Evolutionary conservation across 495 filamentous ascomycete genomes (phyloP).

Genomic region (Lepidopterella palustris): DNA sequence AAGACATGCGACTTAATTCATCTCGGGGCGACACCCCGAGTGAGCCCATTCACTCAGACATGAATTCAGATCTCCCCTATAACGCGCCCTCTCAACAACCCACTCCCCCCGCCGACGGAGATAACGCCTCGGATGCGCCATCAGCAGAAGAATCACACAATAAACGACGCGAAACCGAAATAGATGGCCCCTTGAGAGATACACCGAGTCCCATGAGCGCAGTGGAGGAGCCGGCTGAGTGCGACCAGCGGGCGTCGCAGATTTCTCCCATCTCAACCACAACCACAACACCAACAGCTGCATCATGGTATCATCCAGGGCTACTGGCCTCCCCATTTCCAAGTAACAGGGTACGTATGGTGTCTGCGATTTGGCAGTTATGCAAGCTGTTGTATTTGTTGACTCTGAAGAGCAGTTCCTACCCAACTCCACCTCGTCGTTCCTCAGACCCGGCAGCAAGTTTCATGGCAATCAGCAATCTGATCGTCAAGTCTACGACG

Average conservation of each 20-base stretch:
- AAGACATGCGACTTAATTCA: slow-evolving; percentile 33
- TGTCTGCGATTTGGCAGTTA: neutral
- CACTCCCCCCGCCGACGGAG: slow-evolving; percentile 21
- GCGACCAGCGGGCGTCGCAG: slow-evolving; percentile 22
- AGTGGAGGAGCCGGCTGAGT: slow-evolving; percentile 26
- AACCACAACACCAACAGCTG: slow-evolving; percentile 9
- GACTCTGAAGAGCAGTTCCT: slow-evolving; percentile 42
- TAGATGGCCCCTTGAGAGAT: slow-evolving; percentile 30
- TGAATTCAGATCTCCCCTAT: neutral
- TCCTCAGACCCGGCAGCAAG: slow-evolving; percentile 77
- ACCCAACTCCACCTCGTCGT: slow-evolving; percentile 66
- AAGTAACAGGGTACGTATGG: slow-evolving; percentile 21
- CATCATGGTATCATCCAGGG: slow-evolving; percentile 14
- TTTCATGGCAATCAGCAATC: slow-evolving; percentile 90
- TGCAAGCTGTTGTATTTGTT: slow-evolving; percentile 6
- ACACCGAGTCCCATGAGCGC: slow-evolving; percentile 32
- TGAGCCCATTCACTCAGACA: slow-evolving; percentile 2
- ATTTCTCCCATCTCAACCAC: slow-evolving; percentile 9
- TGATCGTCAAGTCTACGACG: slow-evolving; percentile 83
- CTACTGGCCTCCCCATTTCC: slow-evolving; percentile 21
- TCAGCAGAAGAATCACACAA: slow-evolving; percentile 8
- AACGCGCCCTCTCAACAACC: slow-evolving; percentile 24
- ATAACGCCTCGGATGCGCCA: slow-evolving; percentile 11
- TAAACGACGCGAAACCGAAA: slow-evolving; percentile 20
- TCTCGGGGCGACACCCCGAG: neutral